Conservation (phyloP, 441 rosid species). For the Gossypium schwendimanii region DNA sequence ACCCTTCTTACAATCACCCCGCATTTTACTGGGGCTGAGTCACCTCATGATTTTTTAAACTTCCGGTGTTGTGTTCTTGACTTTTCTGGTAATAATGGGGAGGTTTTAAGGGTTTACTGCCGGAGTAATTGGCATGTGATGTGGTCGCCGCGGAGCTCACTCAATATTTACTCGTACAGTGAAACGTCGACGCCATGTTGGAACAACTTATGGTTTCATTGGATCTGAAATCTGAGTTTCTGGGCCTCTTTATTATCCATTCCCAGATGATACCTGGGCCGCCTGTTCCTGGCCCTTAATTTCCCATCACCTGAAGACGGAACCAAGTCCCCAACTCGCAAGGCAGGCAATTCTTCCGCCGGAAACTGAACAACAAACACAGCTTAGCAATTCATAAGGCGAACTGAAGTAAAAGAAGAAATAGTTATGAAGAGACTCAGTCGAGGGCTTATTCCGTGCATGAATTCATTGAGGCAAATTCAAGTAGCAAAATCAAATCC, state of each 20-base stretch:
- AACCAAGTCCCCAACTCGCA: neutral
- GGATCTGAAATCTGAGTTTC: neutral
- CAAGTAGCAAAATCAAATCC: slow-evolving; percentile 17
- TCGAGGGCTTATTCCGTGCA: slow-evolving; percentile 17
- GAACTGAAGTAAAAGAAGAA: neutral
- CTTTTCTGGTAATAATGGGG: neutral
- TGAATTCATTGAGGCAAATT: slow-evolving; percentile 20
- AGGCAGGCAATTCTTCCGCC: neutral
- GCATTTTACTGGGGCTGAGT: no score
- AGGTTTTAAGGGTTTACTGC: neutral
- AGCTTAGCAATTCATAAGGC: neutral
- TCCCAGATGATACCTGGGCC: neutral
- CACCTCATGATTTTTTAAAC: neutral
- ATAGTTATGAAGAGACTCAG: slow-evolving; percentile 17
- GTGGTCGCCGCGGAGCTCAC: neutral
- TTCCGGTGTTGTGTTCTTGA: neutral
- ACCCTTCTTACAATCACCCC: no score
- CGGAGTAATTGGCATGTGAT: neutral
- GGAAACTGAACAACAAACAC: neutral
- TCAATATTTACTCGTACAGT: neutral
- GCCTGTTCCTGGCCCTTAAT: neutral
- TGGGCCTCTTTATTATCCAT: neutral
- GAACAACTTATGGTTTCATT: neutral
- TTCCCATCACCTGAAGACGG: neutral
- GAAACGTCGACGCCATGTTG: neutral